phyloP scores from a whole-genome alignment of 2,329 filamentous ascomycete species.

The Aspergillus alliaceus region DNA sequence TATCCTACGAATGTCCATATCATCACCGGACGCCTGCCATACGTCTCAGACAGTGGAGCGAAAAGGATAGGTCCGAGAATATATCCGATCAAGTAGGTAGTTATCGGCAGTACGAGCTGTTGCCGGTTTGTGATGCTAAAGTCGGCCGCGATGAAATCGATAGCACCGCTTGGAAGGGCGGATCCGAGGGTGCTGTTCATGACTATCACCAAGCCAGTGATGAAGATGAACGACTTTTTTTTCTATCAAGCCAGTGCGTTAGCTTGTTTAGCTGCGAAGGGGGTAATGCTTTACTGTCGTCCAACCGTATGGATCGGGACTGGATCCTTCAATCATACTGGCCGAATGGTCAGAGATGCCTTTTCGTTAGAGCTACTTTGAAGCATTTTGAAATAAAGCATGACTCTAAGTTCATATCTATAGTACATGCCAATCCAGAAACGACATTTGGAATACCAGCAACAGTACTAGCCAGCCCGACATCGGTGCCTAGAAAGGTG shows the following conservation, averaged over 20 bases:
- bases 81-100: not conserved
- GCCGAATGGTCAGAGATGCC: not conserved
- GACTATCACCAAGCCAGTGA: not conserved
- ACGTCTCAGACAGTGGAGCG: not conserved
- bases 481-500: not conserved
- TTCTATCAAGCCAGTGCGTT: not conserved
- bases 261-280: not conserved
- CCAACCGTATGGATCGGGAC: not conserved
- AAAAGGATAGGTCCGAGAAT: not conserved
- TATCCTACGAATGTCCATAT: not conserved
- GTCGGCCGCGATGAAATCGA: not conserved
- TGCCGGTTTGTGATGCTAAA: not conserved
- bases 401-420: not conserved
- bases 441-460: not conserved
- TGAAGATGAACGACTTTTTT: not conserved
- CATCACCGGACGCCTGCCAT: not conserved
- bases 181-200: not conserved
- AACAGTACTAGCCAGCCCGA: not conserved
- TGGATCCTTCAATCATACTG: not conserved
- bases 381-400: not conserved
- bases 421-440: no score
- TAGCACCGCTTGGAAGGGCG: not conserved
- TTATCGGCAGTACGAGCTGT: not conserved
- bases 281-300: not conserved
- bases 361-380: not conserved